These are phyloP conservation scores for Coemansia guatemalensis DNA, from an alignment of 192 early-diverging fungal genomes.

Conservation along the genomic window DNA sequence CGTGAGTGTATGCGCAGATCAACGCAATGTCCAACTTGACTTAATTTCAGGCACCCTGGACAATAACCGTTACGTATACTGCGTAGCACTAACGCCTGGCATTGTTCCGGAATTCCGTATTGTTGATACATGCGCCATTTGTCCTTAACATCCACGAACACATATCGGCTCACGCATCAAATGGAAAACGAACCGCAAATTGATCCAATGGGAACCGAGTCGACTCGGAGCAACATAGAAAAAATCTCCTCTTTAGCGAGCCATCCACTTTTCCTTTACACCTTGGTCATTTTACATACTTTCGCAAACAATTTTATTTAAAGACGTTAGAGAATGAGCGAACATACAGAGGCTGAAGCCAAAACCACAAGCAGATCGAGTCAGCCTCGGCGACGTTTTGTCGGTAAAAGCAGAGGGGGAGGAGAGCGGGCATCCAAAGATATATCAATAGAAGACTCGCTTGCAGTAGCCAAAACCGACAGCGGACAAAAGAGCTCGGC, in stretches of 20 bases:
- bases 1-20: not conserved
- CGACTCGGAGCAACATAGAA: too few relatives aligned
- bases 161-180: not conserved
- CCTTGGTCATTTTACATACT: too few relatives aligned
- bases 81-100: conserved; percentile 10
- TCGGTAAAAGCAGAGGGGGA: conserved; percentile 28
- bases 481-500: not conserved
- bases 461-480: conserved; percentile 31
- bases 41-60: conserved; percentile 11
- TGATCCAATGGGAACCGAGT: too few relatives aligned
- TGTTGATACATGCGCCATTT: conserved; percentile 3
- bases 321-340: too few relatives aligned
- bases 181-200: too few relatives aligned
- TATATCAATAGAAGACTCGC: conserved; percentile 49
- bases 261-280: not conserved
- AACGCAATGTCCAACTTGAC: conserved; percentile 1
- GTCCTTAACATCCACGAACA: too few relatives aligned
- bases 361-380: conserved; percentile 23
- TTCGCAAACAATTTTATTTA: not conserved
- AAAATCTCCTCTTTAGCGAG: not conserved
- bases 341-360: too few relatives aligned
- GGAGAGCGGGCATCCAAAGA: conserved; percentile 8
- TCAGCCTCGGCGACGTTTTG: conserved; percentile 48
- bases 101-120: not conserved
- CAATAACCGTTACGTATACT: conserved; percentile 10